Evolutionary conservation across 345 rosid species (phyloP).

Genomic region (Dipteronia sinensis): DNA sequence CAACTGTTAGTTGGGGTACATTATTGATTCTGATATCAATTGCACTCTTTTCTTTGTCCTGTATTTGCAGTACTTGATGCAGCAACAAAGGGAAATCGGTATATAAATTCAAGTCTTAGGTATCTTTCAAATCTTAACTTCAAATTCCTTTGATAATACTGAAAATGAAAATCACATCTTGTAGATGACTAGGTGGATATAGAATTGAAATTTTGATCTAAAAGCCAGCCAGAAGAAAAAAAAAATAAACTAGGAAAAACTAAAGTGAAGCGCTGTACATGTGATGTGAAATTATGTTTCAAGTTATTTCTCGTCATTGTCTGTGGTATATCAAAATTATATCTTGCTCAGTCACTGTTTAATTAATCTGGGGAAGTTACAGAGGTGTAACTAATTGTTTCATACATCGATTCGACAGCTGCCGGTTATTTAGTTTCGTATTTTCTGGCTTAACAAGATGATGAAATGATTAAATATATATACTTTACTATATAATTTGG

Average conservation of each 20-base stretch:
- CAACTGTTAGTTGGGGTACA: background rate
- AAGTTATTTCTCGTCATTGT: background rate
- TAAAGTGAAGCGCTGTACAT: background rate
- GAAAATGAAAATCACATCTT: background rate
- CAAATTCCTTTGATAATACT: constrained; percentile 2
- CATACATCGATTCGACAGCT: background rate
- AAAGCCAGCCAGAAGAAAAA: too few species aligned
- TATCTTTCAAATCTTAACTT: constrained; percentile 23
- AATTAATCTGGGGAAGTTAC: background rate
- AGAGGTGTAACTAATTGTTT: background rate
- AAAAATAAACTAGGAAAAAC: background rate
- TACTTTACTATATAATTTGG: background rate
- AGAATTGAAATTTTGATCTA: background rate
- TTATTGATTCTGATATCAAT: background rate
- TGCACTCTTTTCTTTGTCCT: constrained; percentile 1
- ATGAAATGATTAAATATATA: background rate
- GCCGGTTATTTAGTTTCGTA: background rate
- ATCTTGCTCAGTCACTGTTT: background rate
- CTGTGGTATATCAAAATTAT: background rate
- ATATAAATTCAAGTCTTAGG: constrained; percentile 94
- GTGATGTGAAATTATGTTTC: background rate
- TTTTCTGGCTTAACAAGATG: background rate
- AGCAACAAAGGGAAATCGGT: constrained; percentile 86
- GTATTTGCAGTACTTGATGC: constrained; percentile 70
- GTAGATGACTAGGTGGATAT: background rate